phyloP scores from a whole-genome alignment of 176 grass and related monocot genomes.

The Hsuehochloa calcarea region DNA sequence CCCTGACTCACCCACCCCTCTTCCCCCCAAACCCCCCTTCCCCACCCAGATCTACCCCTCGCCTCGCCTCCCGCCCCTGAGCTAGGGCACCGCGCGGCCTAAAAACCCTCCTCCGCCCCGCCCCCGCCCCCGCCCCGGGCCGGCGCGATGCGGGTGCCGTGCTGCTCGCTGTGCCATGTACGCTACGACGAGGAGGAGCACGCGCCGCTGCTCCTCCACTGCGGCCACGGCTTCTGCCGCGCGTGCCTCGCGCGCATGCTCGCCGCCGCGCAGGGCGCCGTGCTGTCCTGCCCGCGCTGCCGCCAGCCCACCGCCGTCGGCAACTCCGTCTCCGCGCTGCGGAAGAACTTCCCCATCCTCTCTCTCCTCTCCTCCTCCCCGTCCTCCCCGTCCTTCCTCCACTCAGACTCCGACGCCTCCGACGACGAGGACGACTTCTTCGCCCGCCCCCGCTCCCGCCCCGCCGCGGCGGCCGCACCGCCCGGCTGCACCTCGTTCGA shows the following conservation, averaged over 20 bases:
- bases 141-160: constrained; percentile 72
- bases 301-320: constrained; percentile 88
- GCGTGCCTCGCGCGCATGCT: constrained; percentile 90
- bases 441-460: constrained; percentile 12
- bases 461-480: neutral
- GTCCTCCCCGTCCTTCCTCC: constrained; percentile 72
- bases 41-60: constrained; percentile 24
- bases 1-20: neutral
- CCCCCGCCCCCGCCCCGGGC: neutral
- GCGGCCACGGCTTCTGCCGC: constrained; percentile 98
- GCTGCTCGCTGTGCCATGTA: constrained; percentile 84
- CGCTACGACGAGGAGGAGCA: constrained; percentile 95
- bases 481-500: constrained; percentile 51
- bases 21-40: neutral
- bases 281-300: constrained; percentile 78
- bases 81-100: constrained; percentile 28
- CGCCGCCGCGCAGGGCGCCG: constrained; percentile 50
- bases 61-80: constrained; percentile 8
- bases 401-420: constrained; percentile 39
- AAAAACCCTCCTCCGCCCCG: neutral
- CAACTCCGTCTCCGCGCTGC: constrained; percentile 83
- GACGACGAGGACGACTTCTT: constrained; percentile 69
- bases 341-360: constrained; percentile 92
- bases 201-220: constrained; percentile 84
- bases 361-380: constrained; percentile 70